Conservation (phyloP, 495 filamentous ascomycete genomes). For the Tuber aestivum region DNA sequence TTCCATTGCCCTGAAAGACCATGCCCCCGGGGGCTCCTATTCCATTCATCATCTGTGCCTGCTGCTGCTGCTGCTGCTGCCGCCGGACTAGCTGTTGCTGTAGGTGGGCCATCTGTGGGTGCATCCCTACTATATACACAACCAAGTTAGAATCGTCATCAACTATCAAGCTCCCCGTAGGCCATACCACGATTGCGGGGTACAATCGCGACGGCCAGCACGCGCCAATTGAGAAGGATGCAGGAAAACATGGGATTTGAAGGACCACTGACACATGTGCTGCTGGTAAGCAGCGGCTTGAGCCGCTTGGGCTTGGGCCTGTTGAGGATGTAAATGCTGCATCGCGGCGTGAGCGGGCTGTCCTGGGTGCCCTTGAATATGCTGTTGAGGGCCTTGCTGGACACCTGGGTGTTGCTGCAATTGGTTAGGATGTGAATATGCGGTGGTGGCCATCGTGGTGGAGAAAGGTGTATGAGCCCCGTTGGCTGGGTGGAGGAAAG, state of each 20-base stretch:
- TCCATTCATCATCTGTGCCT: conserved; percentile 45
- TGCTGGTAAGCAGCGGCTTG: conserved; percentile 34
- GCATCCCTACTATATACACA: conserved; percentile 22
- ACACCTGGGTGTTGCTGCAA: conserved; percentile 40
- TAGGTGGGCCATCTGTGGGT: conserved; percentile 33
- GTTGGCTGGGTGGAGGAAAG: background rate
- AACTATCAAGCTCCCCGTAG: background rate
- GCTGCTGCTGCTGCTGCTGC: conserved; percentile 50
- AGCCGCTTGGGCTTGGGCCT: conserved; percentile 4
- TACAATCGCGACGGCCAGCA: conserved; percentile 12
- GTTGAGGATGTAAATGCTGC: conserved; percentile 40
- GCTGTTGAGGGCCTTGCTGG: conserved; percentile 41
- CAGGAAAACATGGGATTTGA: conserved; percentile 11
- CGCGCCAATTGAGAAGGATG: conserved; percentile 33
- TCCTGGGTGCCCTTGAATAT: conserved; percentile 42
- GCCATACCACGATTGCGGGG: conserved; percentile 8
- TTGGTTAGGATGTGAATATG: conserved; percentile 39
- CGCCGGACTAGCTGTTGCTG: conserved; percentile 31
- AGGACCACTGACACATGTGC: conserved; percentile 38
- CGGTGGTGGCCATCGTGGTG: conserved; percentile 33
- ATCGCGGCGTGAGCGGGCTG: conserved; percentile 36
- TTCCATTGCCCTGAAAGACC: conserved; percentile 41
- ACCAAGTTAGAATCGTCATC: conserved; percentile 22
- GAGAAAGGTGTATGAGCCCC: background rate
- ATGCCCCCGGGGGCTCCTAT: conserved; percentile 44